phyloP scores from a whole-genome alignment of 2,329 filamentous ascomycete species.

The Epichloe sibirici region DNA sequence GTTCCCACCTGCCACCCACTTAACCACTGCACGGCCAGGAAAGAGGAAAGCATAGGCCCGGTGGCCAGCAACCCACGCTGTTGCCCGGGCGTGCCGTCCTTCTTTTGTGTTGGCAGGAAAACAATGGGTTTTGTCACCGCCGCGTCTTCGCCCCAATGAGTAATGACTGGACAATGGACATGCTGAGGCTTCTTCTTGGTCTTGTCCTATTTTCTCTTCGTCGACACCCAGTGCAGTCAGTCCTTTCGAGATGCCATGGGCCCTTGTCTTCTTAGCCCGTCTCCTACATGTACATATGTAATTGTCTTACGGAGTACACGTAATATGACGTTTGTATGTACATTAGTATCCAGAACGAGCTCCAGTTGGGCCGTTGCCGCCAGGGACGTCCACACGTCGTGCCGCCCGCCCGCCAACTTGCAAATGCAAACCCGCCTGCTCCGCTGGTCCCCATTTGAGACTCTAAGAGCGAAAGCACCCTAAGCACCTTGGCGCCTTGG shows the following conservation, averaged over 20 bases:
- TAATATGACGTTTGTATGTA: too few relatives aligned
- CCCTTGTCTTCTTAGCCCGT: background rate
- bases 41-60: background rate
- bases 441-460: background rate
- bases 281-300: too few relatives aligned
- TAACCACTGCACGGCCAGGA: background rate
- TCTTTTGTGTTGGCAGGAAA: background rate
- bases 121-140: background rate
- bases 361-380: too few relatives aligned
- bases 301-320: too few relatives aligned
- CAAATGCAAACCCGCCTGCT: background rate
- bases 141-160: background rate
- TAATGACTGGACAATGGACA: too few relatives aligned
- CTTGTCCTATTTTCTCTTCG: too few relatives aligned
- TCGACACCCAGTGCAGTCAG: background rate
- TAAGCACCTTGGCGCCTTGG: background rate
- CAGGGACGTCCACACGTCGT: background rate
- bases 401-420: background rate
- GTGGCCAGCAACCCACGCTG: too few relatives aligned
- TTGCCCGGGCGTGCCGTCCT: background rate
- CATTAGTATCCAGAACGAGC: background rate
- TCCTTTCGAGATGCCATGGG: background rate
- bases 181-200: too few relatives aligned
- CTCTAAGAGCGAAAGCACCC: background rate
- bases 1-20: too few relatives aligned